Evolutionary conservation across 306 rosid species (phyloP).

Genomic region (Acacia acuminata): DNA sequence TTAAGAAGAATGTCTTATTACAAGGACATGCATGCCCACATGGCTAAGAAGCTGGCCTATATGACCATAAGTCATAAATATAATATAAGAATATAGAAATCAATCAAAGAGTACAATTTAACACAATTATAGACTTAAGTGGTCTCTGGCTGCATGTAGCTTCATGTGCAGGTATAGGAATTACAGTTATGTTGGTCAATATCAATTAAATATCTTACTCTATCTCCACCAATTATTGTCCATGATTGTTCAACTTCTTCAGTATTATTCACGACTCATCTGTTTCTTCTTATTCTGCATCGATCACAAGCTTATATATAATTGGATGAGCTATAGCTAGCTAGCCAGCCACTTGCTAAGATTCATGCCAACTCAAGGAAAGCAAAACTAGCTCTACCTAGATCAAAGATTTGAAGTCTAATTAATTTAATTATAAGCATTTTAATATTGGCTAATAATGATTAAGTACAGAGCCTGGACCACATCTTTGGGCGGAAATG

Average conservation of each 20-base stretch:
- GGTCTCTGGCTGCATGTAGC: constrained; percentile 2
- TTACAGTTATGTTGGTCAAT: constrained; percentile 15
- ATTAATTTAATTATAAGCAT: constrained; percentile 17
- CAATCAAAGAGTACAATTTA: constrained; percentile 2
- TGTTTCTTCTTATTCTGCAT: constrained; percentile 9
- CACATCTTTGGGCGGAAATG: constrained; percentile 35
- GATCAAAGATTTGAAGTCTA: constrained; percentile 3
- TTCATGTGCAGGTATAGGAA: constrained; percentile 22
- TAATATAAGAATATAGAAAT: not conserved
- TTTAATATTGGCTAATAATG: constrained; percentile 3
- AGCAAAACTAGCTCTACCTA: not conserved
- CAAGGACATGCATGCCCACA: constrained; percentile 41
- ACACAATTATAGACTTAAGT: constrained; percentile 12
- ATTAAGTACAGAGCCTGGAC: not conserved
- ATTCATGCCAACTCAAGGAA: constrained; percentile 25
- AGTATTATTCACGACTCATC: not conserved
- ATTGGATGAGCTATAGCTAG: not conserved
- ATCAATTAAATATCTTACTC: constrained; percentile 17
- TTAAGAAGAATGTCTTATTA: constrained; percentile 29
- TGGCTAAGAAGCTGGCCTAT: constrained; percentile 43
- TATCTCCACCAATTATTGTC: constrained; percentile 24
- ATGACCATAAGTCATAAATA: constrained; percentile 2
- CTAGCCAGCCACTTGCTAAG: not conserved
- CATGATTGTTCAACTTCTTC: constrained; percentile 28
- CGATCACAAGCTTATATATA: not conserved